A percentile compares a stretch with the other conserved stretches of the same genome.
Evolutionary conservation across 257 asterid genomes (phyloP).

Genomic region (Solanum okadae): DNA sequence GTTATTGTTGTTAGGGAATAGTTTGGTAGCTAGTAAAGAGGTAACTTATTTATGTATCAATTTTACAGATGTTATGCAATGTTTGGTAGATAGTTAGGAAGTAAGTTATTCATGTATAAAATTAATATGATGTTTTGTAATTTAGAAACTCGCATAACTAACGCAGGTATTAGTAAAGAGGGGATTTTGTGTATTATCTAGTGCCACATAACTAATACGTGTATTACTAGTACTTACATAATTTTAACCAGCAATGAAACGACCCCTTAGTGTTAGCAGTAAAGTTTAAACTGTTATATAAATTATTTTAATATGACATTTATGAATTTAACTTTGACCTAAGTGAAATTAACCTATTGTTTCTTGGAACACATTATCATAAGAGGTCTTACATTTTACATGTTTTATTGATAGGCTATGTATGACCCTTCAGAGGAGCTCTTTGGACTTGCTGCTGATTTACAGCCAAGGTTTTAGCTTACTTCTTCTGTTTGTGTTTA

Average conservation of each 20-base stretch:
- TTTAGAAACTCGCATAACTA: too few relatives aligned
- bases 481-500: background rate
- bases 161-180: too few relatives aligned
- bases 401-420: slow-evolving; percentile 36
- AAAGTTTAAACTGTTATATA: background rate
- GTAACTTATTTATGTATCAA: too few relatives aligned
- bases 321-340: background rate
- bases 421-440: slow-evolving; percentile 87
- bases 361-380: background rate
- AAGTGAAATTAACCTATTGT: background rate
- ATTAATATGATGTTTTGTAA: fast-evolving
- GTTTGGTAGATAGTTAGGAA: background rate
- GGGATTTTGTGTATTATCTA: too few relatives aligned
- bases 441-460: slow-evolving; percentile 58
- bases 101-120: background rate
- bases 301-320: background rate
- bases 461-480: slow-evolving; percentile 57
- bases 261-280: background rate
- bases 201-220: too few relatives aligned
- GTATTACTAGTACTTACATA: background rate
- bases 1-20: too few relatives aligned
- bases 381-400: background rate
- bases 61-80: too few relatives aligned
- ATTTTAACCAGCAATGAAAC: background rate
- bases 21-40: too few relatives aligned